Base-by-base conservation (phyloP, 208 protist species). In the Crithidia mellificae region DNA sequence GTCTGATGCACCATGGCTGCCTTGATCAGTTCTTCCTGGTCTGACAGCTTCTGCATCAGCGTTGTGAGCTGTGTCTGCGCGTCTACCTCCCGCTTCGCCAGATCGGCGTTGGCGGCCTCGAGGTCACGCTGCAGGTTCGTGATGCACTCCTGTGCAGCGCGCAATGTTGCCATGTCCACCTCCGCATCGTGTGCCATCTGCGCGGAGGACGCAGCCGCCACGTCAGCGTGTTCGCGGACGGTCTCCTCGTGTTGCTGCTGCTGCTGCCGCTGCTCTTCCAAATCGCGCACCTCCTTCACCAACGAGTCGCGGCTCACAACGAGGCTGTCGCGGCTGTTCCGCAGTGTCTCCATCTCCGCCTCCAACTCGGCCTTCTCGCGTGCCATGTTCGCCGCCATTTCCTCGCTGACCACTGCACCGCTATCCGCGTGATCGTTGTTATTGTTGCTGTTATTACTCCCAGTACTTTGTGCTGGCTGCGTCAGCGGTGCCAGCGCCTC, bases 41-140 rank as follows among this genome's bases (percentile, higher is more conserved):
- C 46, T 17, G 58, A n/a, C 4, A 54, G 1, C 47, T 46, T 30
- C 7, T 9, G 25, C n/a, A 74, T 39, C 43, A 74, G 24, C 38
- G 63, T 22, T 2, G 4, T 29, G 0, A 59, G 20, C 30, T 73
- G 27, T 6, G 24, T 14, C 38, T 58, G 43, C 61, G 2, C 27
- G 20, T 73, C 50, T 8, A 36, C 51, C 38, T 58, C 56, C 6
- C 20, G 20, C 19, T 51, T 43, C 1, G 27, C 22, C 7, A 43
- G 50, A 14, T 22, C 67, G 4, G 34, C 24, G 22, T 68, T 27
- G 2, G 67, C 29, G 1, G 47, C 34, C 32, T 59, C 56, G 6
- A 78, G 54, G 34, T 62, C 64, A 0, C 17, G 50, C 20, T 68
- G 49, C 34, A 81, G 67, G 7, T 36, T 49, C 22, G 55, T 32